Evolutionary conservation across 257 asterid species (phyloP), one percentile per base, ranked within the genome.

Genomic region (Ballota nigra): DNA sequence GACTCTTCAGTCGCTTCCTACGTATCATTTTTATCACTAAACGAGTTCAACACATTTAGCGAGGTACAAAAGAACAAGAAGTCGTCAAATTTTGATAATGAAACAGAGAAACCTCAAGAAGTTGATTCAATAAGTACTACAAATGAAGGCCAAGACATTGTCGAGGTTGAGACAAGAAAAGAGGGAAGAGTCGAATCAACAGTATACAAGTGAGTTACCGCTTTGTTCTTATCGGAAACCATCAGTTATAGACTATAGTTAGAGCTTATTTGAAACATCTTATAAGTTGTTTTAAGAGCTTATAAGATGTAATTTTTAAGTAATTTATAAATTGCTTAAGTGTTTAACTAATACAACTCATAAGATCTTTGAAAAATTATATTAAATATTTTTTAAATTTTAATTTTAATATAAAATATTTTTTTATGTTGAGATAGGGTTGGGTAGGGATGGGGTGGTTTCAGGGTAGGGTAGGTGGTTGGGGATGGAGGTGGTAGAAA

Each of bases 111-210:
- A 64, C 71, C 71, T 6, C 80, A 70, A 66, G 95, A 86, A 64
- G 72, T 68, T 51, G 97, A 80, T 61, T 56, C 55, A 36, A 34
- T 75, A 63, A 66, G 80, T 66, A 75, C 74, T 73, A 72, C 83
- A 7, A 83, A 47, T 43, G 95, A 76, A 75, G 83, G 76, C 63
- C 84, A 82, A 61, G 92, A 77, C 58, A 72, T 77, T 19, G 40
- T 79, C 60, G 97, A 88, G 80, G 86, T 66, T 57, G 98, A 94
- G 85, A 24, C 68, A 34, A 85, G 99, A 75, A 91, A 94, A 78
- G 97, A 89, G 68, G 98, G 98, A 74, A 89, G 87, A 76, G 99
- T 94, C 58, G 99, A 91, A 72, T 74, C 79, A 20, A 74, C 69
- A 57, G 97, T 89, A 12, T 91, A 89, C 89, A 92, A 86, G 99